A percentile compares a stretch with the other conserved stretches of the same genome.
Conservation (phyloP, 2,329 filamentous ascomycete species). For the Pseudogymnoascus sp. region DNA sequence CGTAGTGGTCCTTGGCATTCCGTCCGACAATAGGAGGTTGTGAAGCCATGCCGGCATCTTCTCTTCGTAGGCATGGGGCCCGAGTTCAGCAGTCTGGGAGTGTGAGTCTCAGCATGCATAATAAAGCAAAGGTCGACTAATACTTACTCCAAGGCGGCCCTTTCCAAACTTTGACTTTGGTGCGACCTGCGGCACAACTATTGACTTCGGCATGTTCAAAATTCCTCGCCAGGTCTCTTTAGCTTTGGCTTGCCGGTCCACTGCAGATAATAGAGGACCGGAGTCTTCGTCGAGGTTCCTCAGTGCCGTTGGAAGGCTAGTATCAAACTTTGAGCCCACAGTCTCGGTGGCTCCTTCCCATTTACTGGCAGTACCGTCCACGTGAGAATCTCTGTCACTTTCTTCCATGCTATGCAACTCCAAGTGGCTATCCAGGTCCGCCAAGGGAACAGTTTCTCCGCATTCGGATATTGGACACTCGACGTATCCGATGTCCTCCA, state of each 20-base stretch:
- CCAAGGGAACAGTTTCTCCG: slow-evolving; percentile 45
- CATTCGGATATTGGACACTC: slow-evolving; percentile 50
- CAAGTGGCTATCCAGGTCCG: slow-evolving; percentile 50
- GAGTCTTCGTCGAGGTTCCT: slow-evolving; percentile 17
- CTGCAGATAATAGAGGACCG: slow-evolving; percentile 8
- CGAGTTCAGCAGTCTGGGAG: slow-evolving; percentile 50
- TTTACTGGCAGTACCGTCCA: slow-evolving; percentile 10
- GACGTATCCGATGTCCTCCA: slow-evolving; percentile 35
- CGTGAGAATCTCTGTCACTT: slow-evolving; percentile 9
- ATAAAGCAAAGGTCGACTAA: neutral
- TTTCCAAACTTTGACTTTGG: slow-evolving; percentile 14
- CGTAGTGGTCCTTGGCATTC: slow-evolving; percentile 47
- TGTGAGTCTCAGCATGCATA: slow-evolving; percentile 14
- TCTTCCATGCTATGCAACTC: slow-evolving; percentile 41
- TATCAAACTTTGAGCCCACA: slow-evolving; percentile 15
- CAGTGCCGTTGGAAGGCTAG: slow-evolving; percentile 20
- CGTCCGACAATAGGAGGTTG: slow-evolving; percentile 51
- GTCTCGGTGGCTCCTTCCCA: slow-evolving; percentile 7
- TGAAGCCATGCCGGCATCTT: slow-evolving; percentile 66
- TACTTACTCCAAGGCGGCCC: slow-evolving; percentile 28
- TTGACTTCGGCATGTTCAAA: slow-evolving; percentile 25
- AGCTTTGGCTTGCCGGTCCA: slow-evolving; percentile 15
- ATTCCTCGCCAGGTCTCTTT: slow-evolving; percentile 27
- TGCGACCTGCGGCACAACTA: neutral
- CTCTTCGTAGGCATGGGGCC: slow-evolving; percentile 63